Conservation (phyloP, 768 basidiomycete species). For the Paxillus rubicundulus region DNA sequence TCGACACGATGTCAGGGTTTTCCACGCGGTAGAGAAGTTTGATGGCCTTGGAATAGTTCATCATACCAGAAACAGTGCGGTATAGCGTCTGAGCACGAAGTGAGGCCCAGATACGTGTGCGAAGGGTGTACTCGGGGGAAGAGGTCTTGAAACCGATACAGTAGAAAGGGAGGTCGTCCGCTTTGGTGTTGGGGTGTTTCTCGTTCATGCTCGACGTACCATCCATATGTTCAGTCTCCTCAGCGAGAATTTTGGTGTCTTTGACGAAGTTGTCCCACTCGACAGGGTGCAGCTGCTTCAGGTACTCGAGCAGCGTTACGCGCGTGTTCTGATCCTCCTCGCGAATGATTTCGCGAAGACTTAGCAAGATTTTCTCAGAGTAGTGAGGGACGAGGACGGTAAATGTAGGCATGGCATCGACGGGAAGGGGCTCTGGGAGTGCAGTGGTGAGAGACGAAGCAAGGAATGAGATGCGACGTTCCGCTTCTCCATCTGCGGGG, state of each 20-base stretch:
- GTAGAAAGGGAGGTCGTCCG: slow-evolving; percentile 97
- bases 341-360: slow-evolving; percentile 95
- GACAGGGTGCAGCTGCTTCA: slow-evolving; percentile 96
- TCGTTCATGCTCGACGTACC: slow-evolving; percentile 60
- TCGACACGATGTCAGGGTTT: slow-evolving; percentile 95
- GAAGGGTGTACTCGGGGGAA: slow-evolving; percentile 96
- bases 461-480: slow-evolving; percentile 98
- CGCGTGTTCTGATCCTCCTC: slow-evolving; percentile 97
- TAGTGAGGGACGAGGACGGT: slow-evolving; percentile 99
- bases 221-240: slow-evolving; percentile 68
- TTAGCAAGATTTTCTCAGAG: slow-evolving; percentile 96
- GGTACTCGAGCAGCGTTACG: slow-evolving; percentile 94
- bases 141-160: slow-evolving; percentile 99
- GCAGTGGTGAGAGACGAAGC: slow-evolving; percentile 96
- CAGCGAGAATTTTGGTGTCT: slow-evolving; percentile 98
- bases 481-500: slow-evolving; percentile 91
- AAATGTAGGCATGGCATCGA: slow-evolving; percentile 99
- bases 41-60: slow-evolving; percentile 99
- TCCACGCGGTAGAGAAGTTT: slow-evolving; percentile 98
- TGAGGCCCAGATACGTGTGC: slow-evolving; percentile 99
- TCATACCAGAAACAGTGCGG: slow-evolving; percentile 98
- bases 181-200: slow-evolving; percentile 58
- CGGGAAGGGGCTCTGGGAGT: slow-evolving; percentile 90
- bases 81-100: slow-evolving; percentile 97
- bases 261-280: slow-evolving; percentile 99